Evolutionary conservation across 2,329 filamentous ascomycete genomes (phyloP), one percentile per base, ranked within the genome.

Genomic region (Pseudogymnoascus sp.): DNA sequence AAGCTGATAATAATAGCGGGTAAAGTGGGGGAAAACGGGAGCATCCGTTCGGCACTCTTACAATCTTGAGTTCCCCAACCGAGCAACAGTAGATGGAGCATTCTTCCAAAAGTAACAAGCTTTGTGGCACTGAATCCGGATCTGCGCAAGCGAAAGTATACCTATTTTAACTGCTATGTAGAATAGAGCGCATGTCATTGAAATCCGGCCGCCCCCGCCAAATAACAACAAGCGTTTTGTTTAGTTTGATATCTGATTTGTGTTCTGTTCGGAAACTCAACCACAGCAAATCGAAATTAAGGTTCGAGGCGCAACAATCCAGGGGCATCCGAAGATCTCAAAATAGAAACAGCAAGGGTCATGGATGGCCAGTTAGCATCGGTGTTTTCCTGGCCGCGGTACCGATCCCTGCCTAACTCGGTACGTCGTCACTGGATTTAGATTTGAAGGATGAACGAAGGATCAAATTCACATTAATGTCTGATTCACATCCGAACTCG

Each of bases 271-370:
- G n/a, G 47, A 54, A 29, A 12, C n/a, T 18, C n/a, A 18, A 18
- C n/a, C 51, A 11, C 26, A 54, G 47, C n/a, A 57, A 57, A 57
- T 57, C 18, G 29, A 34, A 18, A 57, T 57, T 57, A 57, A 57
- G 51, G 51, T 57, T 57, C 51, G 51, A 57, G 26, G 47, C 47
- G 26, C 26, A 54, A 54, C 21, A 54, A 54, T 54, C 10, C 47
- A 54, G n/a, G n/a, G n/a, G 34, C 26, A 34, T 57, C 29, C 29
- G n/a, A 31, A 18, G 26, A 18, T 57, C 51, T 34, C 51, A 7
- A 57, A 57, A 57, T 57, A 57, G 51, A 57, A 57, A 16, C n/a
- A 6, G 10, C 26, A 57, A 34, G 51, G 51, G n/a, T 57, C n/a
- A 11, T 10, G 29, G 29, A 7, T 57, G 10, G 51, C 51, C 26